Evolutionary conservation across 1,139 yeast genomes (phyloP).

Genomic region (Candida sanyaensis): DNA sequence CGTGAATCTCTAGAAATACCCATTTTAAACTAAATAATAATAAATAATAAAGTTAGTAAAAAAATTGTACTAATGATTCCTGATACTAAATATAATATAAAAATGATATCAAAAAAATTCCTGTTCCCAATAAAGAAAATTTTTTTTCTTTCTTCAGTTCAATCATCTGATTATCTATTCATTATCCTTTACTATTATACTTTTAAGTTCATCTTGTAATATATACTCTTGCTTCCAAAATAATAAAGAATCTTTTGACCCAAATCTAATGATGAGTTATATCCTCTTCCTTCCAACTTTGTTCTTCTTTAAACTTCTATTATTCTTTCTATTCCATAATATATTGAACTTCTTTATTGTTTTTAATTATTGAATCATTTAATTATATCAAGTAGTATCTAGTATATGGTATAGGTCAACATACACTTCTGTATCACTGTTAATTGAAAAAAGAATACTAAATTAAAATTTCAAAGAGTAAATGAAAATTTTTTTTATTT

Average conservation of each 20-base stretch:
- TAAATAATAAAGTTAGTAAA: constrained; percentile 27
- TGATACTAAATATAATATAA: neutral
- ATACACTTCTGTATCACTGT: constrained; percentile 18
- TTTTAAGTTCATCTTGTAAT: too few relatives aligned
- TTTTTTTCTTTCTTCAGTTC: too few relatives aligned
- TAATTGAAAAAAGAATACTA: constrained; percentile 12
- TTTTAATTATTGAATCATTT: neutral
- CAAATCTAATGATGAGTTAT: too few relatives aligned
- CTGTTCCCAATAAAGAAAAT: too few relatives aligned
- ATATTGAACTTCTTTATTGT: neutral
- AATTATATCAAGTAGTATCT: neutral
- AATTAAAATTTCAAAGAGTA: constrained; percentile 7
- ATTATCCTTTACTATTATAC: too few relatives aligned
- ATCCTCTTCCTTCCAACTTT: too few relatives aligned
- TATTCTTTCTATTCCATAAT: too few relatives aligned
- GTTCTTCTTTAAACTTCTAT: neutral
- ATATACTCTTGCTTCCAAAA: too few relatives aligned
- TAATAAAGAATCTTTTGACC: too few relatives aligned
- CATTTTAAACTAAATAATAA: constrained; percentile 55
- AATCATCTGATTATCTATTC: too few relatives aligned
- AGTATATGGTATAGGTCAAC: constrained; percentile 7
- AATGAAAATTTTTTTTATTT: constrained; percentile 14
- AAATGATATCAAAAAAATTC: neutral
- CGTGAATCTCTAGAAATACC: constrained; percentile 99
- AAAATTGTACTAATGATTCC: neutral